Base-by-base conservation (phyloP, 2,329 filamentous ascomycete genomes). In the Pezizomycotina sp. region DNA sequence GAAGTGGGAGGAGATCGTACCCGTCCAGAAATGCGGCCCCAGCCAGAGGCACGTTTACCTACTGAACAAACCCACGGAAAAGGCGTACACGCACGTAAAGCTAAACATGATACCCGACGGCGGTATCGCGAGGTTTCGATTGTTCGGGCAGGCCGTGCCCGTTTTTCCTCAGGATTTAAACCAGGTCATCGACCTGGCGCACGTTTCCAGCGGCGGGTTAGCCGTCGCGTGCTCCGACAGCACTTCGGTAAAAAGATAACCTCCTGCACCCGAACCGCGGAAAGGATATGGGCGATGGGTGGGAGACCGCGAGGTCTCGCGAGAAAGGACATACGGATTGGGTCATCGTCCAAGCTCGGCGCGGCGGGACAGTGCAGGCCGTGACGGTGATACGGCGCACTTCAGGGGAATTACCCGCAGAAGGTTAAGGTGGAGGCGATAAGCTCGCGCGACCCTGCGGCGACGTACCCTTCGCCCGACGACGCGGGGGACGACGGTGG, bases 51-150 rank as follows among this genome's bases (percentile, higher is more conserved):
- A 82, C 51, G 76, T 64, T 3, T 89, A 79, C 80, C 66, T 69
- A 52, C 62, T 86, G 10, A 59, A 63, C 10, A 52, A 53, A 12
- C 64, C 66, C 13, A 72, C 69, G 0, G 58, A 60, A 21, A 77
- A 77, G 56, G 68, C 72, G 35, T 84, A 78, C 58, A 84, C 79
- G 0, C 79, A 89, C 55, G 76, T 84, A 25, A 63, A 78, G 21
- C 62, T 89, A 36, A 77, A 80, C 55, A 84, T 84, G 80, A 84
- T 81, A 53, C 77, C 80, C 1, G 80, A 89, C 52, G 80, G 80
- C 31, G 80, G 80, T 26, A 86, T 89, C 51, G 78, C 79, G 24
- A 63, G 80, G 33, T 84, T 86, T 60, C 66, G 78, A 14, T 66
- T 86, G 1, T 84, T 77, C 52, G 80, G 80, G 4, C 67, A 72